A percentile compares a stretch with the other conserved stretches of the same genome.
These are phyloP conservation scores for Astraeus odoratus DNA, from an alignment of 768 basidiomycete species.

Conservation along the genomic window DNA sequence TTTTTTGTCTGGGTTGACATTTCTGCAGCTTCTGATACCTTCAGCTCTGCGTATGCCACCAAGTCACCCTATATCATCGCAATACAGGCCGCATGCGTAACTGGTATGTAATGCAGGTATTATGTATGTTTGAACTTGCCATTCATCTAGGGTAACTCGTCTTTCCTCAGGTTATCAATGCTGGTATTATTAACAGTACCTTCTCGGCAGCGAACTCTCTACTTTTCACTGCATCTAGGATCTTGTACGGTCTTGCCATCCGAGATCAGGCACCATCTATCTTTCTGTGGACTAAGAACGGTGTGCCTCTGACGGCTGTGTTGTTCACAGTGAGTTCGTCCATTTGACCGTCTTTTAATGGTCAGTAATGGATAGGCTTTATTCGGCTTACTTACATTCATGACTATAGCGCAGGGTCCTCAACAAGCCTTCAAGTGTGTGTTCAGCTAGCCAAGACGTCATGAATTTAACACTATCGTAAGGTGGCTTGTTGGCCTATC, in stretches of 20 bases:
- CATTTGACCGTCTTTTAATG: background rate
- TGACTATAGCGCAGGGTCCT: conserved; percentile 50
- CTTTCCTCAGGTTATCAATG: conserved; percentile 64
- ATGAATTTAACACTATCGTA: background rate
- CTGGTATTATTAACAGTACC: conserved; percentile 61
- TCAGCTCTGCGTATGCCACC: conserved; percentile 49
- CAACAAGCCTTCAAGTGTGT: conserved; percentile 24
- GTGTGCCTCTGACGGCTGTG: conserved; percentile 37
- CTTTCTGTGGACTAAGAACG: conserved; percentile 39
- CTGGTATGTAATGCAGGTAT: conserved; percentile 27
- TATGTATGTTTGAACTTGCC: background rate
- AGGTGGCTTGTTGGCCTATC: conserved; percentile 63
- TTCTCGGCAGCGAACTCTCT: conserved; percentile 66
- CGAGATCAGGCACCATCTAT: conserved; percentile 42
- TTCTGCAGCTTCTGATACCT: conserved; percentile 35
- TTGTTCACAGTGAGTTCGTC: conserved; percentile 15
- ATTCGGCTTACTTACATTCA: conserved; percentile 49
- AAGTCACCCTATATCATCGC: conserved; percentile 81
- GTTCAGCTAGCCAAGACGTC: too few species aligned
- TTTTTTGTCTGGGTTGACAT: conserved; percentile 16
- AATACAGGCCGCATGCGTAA: conserved; percentile 60
- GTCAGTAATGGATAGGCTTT: conserved; percentile 13
- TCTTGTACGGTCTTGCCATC: conserved; percentile 35
- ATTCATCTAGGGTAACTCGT: conserved; percentile 22
- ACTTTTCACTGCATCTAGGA: conserved; percentile 45